Evolutionary conservation across 176 grass and related monocot genomes (phyloP).

Genomic region (Ensete glaucum): DNA sequence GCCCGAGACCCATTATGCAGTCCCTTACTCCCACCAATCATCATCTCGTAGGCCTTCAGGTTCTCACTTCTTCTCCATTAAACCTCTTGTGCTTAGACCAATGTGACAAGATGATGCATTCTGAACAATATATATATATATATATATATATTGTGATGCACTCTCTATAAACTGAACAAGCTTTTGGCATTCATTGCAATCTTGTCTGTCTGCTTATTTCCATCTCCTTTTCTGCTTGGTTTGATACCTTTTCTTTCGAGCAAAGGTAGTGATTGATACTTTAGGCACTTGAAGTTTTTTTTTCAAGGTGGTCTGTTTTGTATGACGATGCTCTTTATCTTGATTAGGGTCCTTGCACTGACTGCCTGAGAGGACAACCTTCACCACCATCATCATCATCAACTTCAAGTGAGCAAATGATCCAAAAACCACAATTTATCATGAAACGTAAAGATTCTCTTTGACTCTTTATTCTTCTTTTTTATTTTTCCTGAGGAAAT

Average conservation of each 20-base stretch:
- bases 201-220: too few relatives aligned
- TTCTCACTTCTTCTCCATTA: background rate
- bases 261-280: background rate
- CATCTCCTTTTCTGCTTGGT: too few relatives aligned
- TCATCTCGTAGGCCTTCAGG: background rate
- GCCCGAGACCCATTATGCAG: constrained; percentile 52
- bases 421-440: constrained; percentile 54
- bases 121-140: too few relatives aligned
- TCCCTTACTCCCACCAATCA: background rate
- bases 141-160: too few relatives aligned
- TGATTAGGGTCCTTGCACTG: constrained; percentile 54
- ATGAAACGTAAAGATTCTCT: constrained; percentile 63
- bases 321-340: background rate
- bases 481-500: too few relatives aligned
- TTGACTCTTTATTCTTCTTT: background rate
- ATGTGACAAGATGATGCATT: too few relatives aligned
- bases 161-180: too few relatives aligned
- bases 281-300: background rate
- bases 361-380: constrained; percentile 64
- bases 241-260: too few relatives aligned
- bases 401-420: constrained; percentile 37
- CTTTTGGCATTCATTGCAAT: too few relatives aligned
- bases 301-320: background rate
- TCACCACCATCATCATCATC: constrained; percentile 31
- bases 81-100: constrained; percentile 1